Conservation (phyloP, 1,284 basidiomycete genomes). For the Psilocybe mexicana region DNA sequence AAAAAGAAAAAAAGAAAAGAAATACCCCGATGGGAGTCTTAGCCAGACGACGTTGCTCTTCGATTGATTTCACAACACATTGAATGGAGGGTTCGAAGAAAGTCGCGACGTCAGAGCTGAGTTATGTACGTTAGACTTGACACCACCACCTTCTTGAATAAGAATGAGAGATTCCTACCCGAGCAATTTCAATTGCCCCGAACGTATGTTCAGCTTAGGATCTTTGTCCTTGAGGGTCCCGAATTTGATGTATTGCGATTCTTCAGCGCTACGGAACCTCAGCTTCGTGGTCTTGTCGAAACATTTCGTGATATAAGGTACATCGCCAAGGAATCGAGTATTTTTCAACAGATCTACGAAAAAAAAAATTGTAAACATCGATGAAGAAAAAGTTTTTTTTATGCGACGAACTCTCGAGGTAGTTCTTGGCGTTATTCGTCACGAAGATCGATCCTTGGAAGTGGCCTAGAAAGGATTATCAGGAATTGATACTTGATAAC, state of each 20-base stretch:
- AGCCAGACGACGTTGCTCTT: constrained; percentile 22
- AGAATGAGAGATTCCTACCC: constrained; percentile 32
- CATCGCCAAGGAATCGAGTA: constrained; percentile 30
- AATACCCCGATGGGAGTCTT: constrained; percentile 24
- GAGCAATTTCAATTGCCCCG: constrained; percentile 37
- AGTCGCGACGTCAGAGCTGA: constrained; percentile 27
- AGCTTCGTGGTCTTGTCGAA: constrained; percentile 53
- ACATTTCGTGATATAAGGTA: constrained; percentile 40
- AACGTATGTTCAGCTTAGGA: constrained; percentile 28
- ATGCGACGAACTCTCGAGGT: constrained; percentile 33
- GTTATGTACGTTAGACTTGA: background rate
- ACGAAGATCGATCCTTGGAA: constrained; percentile 42
- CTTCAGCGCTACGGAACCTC: constrained; percentile 38
- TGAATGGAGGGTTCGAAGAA: constrained; percentile 36
- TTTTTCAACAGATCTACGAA: constrained; percentile 19
- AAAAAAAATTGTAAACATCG: background rate
- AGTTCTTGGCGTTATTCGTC: constrained; percentile 38
- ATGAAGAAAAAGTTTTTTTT: background rate
- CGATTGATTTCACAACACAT: constrained; percentile 30
- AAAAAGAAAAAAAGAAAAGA: background rate
- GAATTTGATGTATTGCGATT: constrained; percentile 47
- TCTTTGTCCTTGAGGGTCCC: constrained; percentile 45
- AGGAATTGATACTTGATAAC: background rate
- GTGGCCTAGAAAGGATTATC: constrained; percentile 24
- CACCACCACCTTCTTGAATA: background rate